phyloP scores from a whole-genome alignment of 306 rosid species.

The Vachellia collinsii region DNA sequence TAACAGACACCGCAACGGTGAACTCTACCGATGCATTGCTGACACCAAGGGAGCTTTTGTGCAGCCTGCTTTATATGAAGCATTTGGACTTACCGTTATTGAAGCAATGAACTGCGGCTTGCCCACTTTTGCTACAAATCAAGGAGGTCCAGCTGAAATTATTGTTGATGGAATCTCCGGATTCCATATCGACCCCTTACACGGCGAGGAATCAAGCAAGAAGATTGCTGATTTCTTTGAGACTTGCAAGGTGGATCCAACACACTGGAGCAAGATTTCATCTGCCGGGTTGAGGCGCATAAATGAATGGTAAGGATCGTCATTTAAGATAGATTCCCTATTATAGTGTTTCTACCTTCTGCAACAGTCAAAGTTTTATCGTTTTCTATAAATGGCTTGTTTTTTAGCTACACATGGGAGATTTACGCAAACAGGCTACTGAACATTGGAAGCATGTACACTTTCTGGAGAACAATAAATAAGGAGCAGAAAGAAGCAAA shows the following conservation, averaged over 20 bases:
- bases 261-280: slow-evolving; percentile 64
- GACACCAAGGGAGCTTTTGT: slow-evolving; percentile 92
- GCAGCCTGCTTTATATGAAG: slow-evolving; percentile 93
- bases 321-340: background rate
- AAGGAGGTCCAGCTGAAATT: slow-evolving; percentile 98
- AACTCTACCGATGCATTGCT: slow-evolving; percentile 83
- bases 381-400: slow-evolving; percentile 8
- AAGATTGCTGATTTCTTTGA: slow-evolving; percentile 84
- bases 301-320: slow-evolving; percentile 69
- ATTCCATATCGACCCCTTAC: slow-evolving; percentile 81
- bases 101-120: slow-evolving; percentile 98
- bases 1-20: slow-evolving; percentile 72
- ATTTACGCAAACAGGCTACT: slow-evolving; percentile 83
- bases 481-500: slow-evolving; percentile 83
- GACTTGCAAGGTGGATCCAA: slow-evolving; percentile 59
- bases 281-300: slow-evolving; percentile 68
- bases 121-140: slow-evolving; percentile 95
- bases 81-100: slow-evolving; percentile 93
- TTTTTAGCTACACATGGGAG: slow-evolving; percentile 89
- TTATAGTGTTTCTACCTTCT: background rate
- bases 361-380: slow-evolving; percentile 10
- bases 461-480: slow-evolving; percentile 75
- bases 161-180: slow-evolving; percentile 87
- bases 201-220: slow-evolving; percentile 72
- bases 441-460: slow-evolving; percentile 78